Evolutionary conservation across 305 asterid genomes (phyloP), one percentile per base, ranked within the genome.

Genomic region (Fraxinus paxiana): DNA sequence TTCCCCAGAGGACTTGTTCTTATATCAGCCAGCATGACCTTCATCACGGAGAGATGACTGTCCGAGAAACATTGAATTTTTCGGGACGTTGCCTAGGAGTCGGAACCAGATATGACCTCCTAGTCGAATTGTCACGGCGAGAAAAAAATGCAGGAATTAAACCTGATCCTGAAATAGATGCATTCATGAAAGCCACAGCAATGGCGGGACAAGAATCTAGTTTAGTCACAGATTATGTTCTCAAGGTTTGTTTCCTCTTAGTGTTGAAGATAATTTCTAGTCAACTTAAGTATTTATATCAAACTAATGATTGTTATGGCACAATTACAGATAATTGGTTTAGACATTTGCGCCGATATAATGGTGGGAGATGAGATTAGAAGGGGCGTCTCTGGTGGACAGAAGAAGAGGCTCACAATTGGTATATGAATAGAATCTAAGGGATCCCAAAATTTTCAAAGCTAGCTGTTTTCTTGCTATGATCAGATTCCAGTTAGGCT

Each of bases 1-100:
- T 92, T 75, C 98, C 98, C 76, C 98, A 92, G 90, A 90, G 98
- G 84, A 96, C 98, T 67, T 93, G 98, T 78, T 88, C 99, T 28
- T 96, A 96, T 18, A 94, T 94, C 81, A 96, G 98, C 87, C 98
- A 96, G 83, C 92, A 94, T 41, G 99, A 96, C 33, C 88, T 96
- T 84, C 99, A 96, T 87, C 97, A 93, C 0, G 98, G 98, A 20
- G 99, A 96, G 90, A 88, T 94, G 97, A 96, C 99, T 2, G 98
- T 96, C 13, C 84, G 97, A 82, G 99, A 96, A 87, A 93, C 98
- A 0, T 69, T 96, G 75, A 84, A 94, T 87, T 96, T 96, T 79
- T 84, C 98, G 0, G 97, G 96, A 22, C 97, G 99, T 72, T 93
- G 96, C 95, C 88, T 92, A 54, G 99, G 99, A 76, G 97, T 94